Evolutionary conservation across 2,329 filamentous ascomycete species (phyloP).

Genomic region (Coniella lustricola): DNA sequence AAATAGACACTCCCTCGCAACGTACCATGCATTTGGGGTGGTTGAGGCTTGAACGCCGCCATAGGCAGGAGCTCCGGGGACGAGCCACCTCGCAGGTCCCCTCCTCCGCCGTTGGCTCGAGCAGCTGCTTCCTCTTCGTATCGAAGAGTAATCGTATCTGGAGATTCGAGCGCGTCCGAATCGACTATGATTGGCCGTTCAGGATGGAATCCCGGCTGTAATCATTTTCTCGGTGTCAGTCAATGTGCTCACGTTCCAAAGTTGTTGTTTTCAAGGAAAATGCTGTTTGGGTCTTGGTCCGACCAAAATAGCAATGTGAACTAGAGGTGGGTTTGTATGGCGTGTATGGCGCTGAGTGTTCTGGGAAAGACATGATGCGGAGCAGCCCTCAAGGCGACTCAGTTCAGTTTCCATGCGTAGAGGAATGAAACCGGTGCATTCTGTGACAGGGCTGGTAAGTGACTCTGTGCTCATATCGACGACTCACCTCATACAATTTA

Average conservation of each 20-base stretch:
- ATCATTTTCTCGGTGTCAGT: constrained; percentile 3
- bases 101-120: constrained; percentile 39
- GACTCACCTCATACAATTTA: constrained; percentile 55
- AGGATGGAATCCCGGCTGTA: constrained; percentile 46
- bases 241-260: no score
- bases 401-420: no score
- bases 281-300: no score
- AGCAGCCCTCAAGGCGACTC: not conserved
- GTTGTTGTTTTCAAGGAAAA: no score
- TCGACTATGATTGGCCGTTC: constrained; percentile 52
- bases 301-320: no score
- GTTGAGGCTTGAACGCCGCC: constrained; percentile 75
- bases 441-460: no score
- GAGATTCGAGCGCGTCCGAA: constrained; percentile 47
- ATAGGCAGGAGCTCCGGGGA: constrained; percentile 60
- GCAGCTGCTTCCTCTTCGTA: constrained; percentile 50
- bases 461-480: no score
- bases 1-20: constrained; percentile 22
- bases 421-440: no score
- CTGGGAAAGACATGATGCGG: no score
- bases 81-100: constrained; percentile 49
- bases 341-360: no score
- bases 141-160: constrained; percentile 48
- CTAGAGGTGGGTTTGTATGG: no score
- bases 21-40: constrained; percentile 77